A percentile compares a stretch with the other conserved stretches of the same genome.
Conservation (phyloP, 192 early-diverging fungal genomes). For the Podila minutissima region DNA sequence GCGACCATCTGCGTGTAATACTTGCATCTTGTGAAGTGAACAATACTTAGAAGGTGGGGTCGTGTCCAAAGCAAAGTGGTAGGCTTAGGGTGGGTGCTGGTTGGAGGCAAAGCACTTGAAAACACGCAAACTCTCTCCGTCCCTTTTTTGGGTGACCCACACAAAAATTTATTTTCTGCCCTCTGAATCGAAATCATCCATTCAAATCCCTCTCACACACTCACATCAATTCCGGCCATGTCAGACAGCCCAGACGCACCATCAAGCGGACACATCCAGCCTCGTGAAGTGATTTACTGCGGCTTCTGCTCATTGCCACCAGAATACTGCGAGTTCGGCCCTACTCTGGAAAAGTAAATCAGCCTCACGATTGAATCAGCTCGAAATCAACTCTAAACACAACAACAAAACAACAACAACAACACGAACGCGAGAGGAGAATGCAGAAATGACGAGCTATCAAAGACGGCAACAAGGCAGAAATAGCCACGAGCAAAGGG, state of each 20-base stretch:
- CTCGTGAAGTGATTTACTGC: constrained; percentile 48
- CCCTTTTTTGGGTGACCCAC: not conserved
- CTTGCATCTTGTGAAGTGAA: no score
- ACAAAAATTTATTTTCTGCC: no score
- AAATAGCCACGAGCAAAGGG: constrained; percentile 55
- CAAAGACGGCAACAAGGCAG: no score
- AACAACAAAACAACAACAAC: constrained; percentile 64
- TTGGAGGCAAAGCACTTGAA: no score
- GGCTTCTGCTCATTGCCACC: constrained; percentile 50
- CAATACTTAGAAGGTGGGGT: no score
- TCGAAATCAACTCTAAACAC: constrained; percentile 37
- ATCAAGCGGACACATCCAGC: constrained; percentile 47
- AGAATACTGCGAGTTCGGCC: constrained; percentile 94
- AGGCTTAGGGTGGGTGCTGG: no score
- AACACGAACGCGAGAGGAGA: constrained; percentile 54
- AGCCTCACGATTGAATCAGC: constrained; percentile 10
- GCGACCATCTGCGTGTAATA: no score
- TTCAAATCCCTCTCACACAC: not conserved
- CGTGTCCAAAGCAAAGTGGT: no score
- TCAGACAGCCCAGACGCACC: constrained; percentile 51
- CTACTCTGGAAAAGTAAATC: constrained; percentile 75
- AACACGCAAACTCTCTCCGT: no score
- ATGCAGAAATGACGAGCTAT: no score
- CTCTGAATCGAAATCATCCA: no score
- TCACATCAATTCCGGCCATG: not conserved